Evolutionary conservation across 768 basidiomycete genomes (phyloP), one percentile per base, ranked within the genome.

Genomic region (Tulasnella sp.): DNA sequence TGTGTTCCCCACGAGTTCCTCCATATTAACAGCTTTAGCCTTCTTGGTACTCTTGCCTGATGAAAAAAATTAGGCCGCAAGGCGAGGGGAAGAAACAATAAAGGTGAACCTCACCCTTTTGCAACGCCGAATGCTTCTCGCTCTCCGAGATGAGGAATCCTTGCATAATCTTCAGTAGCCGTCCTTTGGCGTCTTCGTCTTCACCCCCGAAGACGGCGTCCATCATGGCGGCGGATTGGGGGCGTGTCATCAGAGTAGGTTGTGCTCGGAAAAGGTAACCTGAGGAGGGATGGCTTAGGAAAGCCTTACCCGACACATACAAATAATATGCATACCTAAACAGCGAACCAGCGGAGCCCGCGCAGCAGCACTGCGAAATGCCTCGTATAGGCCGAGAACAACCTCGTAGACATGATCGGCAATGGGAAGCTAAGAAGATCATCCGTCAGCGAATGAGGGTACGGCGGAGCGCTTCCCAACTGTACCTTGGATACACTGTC

Each of bases 261-360:
- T 97, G 94, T 6, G 96, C 92, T 34, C 95, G 92, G 87, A 96
- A 99, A 7, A 99, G 86, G 85, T 94, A 98, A 16, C 97, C 96
- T 95, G 80, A 8, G 7, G 34, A 74, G 40, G 40, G 80, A n/a
- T 21, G 9, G 39, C 8, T 36, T 46, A 52, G 27, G n/a, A n/a
- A 34, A 14, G 21, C 2, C 24, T n/a, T 34, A 39, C 38, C 12
- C 36, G 19, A 71, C 21, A 18, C 31, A n/a, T n/a, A 19, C 36
- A 71, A n/a, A 1, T 6, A n/a, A n/a, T 18, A n/a, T 31, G 83
- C 89, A 40, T 80, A 95, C 96, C 97, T 39, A 99, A 86, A 83
- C 96, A 97, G 82, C 95, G 93, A 77, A 98, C 84, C 31, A 94
- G 88, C 40, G 94, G 90, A 27, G 89, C 89, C 38, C 91, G 90